These are phyloP conservation scores for Sugiyamaella sp. DNA, from an alignment of 1,139 yeast species.

Conservation along the genomic window DNA sequence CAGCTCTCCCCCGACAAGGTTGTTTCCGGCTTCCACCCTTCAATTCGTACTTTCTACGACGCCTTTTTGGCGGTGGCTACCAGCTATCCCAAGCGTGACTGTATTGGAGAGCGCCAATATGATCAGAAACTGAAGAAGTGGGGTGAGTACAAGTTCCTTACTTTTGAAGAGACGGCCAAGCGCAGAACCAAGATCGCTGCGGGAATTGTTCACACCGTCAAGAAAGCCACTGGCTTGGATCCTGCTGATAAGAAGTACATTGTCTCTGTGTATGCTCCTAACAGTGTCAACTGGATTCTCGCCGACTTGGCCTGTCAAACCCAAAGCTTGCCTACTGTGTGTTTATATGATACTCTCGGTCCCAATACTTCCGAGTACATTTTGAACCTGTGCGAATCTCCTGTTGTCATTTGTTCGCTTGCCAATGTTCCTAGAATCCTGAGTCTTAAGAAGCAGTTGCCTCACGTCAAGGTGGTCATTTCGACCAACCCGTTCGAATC, in stretches of 20 bases:
- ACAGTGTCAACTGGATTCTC: constrained; percentile 61
- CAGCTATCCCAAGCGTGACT: constrained; percentile 46
- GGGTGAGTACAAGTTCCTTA: constrained; percentile 52
- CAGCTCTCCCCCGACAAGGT: constrained; percentile 45
- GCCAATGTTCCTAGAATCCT: constrained; percentile 52
- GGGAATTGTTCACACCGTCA: constrained; percentile 56
- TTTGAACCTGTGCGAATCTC: constrained; percentile 57
- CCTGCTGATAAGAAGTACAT: constrained; percentile 48
- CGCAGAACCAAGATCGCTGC: constrained; percentile 60
- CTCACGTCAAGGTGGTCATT: constrained; percentile 51
- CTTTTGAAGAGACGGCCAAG: constrained; percentile 48
- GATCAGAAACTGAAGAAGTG: constrained; percentile 51
- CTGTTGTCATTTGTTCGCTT: constrained; percentile 55
- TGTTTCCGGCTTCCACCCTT: constrained; percentile 53
- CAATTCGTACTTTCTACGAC: constrained; percentile 53
- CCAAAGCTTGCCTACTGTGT: constrained; percentile 57
- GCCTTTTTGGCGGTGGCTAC: constrained; percentile 51
- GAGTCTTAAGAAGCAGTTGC: constrained; percentile 43
- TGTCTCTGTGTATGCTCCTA: constrained; percentile 59
- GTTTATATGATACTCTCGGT: constrained; percentile 68
- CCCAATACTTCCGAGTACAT: constrained; percentile 61
- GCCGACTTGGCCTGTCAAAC: constrained; percentile 62
- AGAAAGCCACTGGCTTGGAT: constrained; percentile 19
- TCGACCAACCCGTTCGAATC: constrained; percentile 50
- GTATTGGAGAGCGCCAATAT: constrained; percentile 56